phyloP scores from a whole-genome alignment of 495 filamentous ascomycete genomes.

The Lophium mytilinum region DNA sequence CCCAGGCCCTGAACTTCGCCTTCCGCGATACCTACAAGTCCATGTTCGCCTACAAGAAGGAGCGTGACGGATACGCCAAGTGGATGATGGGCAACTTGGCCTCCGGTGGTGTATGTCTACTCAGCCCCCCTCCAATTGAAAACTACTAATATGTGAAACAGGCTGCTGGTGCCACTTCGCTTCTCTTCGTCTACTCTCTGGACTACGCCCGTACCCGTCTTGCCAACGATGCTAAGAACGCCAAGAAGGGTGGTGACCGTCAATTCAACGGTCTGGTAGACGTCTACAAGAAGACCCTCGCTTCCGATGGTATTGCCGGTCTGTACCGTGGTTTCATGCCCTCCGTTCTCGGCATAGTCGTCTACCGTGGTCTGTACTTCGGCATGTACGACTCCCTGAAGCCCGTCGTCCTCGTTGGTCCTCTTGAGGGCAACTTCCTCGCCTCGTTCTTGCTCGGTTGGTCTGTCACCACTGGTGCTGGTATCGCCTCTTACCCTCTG shows the following conservation, averaged over 20 bases:
- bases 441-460: slow-evolving; percentile 98
- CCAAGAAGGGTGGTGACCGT: slow-evolving; percentile 93
- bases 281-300: slow-evolving; percentile 99
- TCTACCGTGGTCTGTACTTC: slow-evolving; percentile 99
- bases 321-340: slow-evolving; percentile 99
- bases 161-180: slow-evolving; percentile 98
- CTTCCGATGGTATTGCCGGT: slow-evolving; percentile 95
- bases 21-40: slow-evolving; percentile 99
- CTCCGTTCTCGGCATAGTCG: slow-evolving; percentile 95
- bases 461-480: slow-evolving; percentile 98
- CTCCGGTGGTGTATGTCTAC: slow-evolving; percentile 89
- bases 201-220: slow-evolving; percentile 99
- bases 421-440: slow-evolving; percentile 95
- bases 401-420: slow-evolving; percentile 87
- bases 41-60: slow-evolving; percentile 99
- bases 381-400: slow-evolving; percentile 99
- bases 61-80: slow-evolving; percentile 93
- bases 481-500: slow-evolving; percentile 99
- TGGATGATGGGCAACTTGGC: slow-evolving; percentile 99
- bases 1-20: slow-evolving; percentile 99
- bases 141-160: slow-evolving; percentile 37
- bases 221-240: slow-evolving; percentile 97
- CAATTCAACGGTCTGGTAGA: slow-evolving; percentile 99
- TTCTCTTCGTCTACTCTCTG: slow-evolving; percentile 99
- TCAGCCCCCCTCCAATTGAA: neutral